Evolutionary conservation across 345 rosid species (phyloP), one percentile per base, ranked within the genome.

Genomic region (Rhizophora mangle): DNA sequence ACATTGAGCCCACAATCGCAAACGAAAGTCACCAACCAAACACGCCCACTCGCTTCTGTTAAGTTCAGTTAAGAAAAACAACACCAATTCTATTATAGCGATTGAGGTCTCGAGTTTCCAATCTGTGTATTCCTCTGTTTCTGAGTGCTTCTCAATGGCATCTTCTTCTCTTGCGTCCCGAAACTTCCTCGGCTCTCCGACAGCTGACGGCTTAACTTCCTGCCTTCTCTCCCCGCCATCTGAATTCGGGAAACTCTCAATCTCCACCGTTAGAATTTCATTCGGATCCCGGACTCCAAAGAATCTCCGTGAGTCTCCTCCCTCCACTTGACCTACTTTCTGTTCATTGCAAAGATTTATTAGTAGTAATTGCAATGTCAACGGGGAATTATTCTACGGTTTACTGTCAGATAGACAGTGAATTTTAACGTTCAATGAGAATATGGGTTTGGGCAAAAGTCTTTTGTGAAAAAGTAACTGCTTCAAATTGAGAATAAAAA

Each of bases 191-290:
- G 74, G 70, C 1, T 5, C 63, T 54, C 37, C 68, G 39, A 55
- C 63, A 18, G 16, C 37, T 36, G 62, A 46, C 19, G 11, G 34
- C 13, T 27, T 19, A 43, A 43, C 49, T 37, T 3, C 27, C 16
- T n/a, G 55, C 31, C 29, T 56, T 5, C 6, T 56, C 13, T 56
- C 39, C 10, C 31, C 26, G 13, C 39, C 67, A 1, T 68, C 66
- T 3, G 61, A 69, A n/a, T 30, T 52, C 51, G 36, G 74, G 22
- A 64, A 64, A 19, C 66, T 64, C 43, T 69, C 74, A 6, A 5
- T 75, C 62, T 51, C 78, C 66, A 49, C 70, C 57, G 66, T 69
- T 21, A 53, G 47, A 29, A 47, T 74, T 60, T 68, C 78, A 53
- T 47, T 63, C 61, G 52, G 60, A 56, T 18, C 78, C 13, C 53